These are phyloP conservation scores for Botrytis cinerea DNA, from an alignment of 2,329 filamentous ascomycete species.

Conservation along the genomic window DNA sequence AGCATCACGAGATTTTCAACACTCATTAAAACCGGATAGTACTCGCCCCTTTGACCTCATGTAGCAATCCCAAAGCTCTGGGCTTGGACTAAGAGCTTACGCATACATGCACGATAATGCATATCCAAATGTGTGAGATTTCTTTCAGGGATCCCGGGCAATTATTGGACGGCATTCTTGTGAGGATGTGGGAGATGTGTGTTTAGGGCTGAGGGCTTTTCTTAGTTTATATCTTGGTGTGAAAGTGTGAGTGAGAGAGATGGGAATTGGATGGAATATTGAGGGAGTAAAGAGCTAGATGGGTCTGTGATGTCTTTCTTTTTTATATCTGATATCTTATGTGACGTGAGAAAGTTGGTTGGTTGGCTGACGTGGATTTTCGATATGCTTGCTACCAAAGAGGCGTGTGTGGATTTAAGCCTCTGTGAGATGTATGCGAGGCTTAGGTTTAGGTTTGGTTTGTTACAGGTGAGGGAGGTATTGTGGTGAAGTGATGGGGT, in stretches of 20 bases:
- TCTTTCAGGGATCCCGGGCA: neutral
- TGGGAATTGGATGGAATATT: neutral
- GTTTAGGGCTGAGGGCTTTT: conserved; percentile 1
- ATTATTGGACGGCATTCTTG: neutral
- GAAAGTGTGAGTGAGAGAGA: neutral
- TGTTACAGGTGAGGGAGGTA: neutral
- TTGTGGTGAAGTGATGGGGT: neutral
- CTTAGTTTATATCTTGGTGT: neutral
- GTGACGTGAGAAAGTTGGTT: conserved; percentile 7
- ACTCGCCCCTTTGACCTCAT: neutral
- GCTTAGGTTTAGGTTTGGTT: no score
- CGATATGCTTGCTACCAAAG: neutral
- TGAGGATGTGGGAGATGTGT: neutral
- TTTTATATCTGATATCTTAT: neutral
- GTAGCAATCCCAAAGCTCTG: neutral
- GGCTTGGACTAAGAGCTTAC: neutral
- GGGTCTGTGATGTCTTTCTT: neutral
- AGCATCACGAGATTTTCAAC: neutral
- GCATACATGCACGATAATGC: neutral
- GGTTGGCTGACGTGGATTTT: neutral
- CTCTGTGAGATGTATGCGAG: neutral
- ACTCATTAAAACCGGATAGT: neutral
- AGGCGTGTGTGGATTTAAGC: neutral
- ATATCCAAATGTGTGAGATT: neutral
- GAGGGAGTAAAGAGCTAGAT: neutral